Percentiles rank a stretch among this genome's conserved stretches.
These are phyloP conservation scores for Tilletia horrida DNA, from an alignment of 1,284 basidiomycete species.

Conservation along the genomic window DNA sequence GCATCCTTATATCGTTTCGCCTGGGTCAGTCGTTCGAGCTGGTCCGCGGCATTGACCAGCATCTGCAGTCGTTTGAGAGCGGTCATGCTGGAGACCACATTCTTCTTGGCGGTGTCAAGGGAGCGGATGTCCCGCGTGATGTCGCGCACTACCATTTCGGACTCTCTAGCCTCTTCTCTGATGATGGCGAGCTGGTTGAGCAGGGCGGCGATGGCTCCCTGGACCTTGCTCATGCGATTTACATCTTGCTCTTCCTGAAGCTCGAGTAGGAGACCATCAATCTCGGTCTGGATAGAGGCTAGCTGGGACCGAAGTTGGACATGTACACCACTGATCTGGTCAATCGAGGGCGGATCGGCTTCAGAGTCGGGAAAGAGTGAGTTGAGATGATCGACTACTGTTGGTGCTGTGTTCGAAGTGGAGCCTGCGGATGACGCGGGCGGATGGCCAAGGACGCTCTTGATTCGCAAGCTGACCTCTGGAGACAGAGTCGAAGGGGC, in stretches of 20 bases:
- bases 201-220: slow-evolving; percentile 88
- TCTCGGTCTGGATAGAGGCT: slow-evolving; percentile 67
- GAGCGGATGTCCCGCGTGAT: slow-evolving; percentile 96
- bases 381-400: slow-evolving; percentile 8
- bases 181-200: slow-evolving; percentile 90
- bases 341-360: slow-evolving; percentile 15
- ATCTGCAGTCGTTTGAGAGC: slow-evolving; percentile 86
- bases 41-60: slow-evolving; percentile 59
- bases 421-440: neutral
- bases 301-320: slow-evolving; percentile 59
- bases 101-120: slow-evolving; percentile 89
- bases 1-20: slow-evolving; percentile 45
- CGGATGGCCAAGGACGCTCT: slow-evolving; percentile 4
- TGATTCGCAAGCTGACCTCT: slow-evolving; percentile 12
- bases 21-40: slow-evolving; percentile 45
- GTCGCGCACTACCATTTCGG: slow-evolving; percentile 87
- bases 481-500: neutral
- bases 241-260: slow-evolving; percentile 75
- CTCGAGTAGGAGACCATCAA: slow-evolving; percentile 67
- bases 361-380: slow-evolving; percentile 13
- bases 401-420: neutral
- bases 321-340: slow-evolving; percentile 58
- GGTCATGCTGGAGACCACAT: slow-evolving; percentile 74
- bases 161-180: slow-evolving; percentile 70
- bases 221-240: slow-evolving; percentile 76